A percentile compares a stretch with the other conserved stretches of the same genome.
These are phyloP conservation scores for Tolypocladium inflatum DNA, from an alignment of 2,329 filamentous ascomycete genomes.

Conservation along the genomic window DNA sequence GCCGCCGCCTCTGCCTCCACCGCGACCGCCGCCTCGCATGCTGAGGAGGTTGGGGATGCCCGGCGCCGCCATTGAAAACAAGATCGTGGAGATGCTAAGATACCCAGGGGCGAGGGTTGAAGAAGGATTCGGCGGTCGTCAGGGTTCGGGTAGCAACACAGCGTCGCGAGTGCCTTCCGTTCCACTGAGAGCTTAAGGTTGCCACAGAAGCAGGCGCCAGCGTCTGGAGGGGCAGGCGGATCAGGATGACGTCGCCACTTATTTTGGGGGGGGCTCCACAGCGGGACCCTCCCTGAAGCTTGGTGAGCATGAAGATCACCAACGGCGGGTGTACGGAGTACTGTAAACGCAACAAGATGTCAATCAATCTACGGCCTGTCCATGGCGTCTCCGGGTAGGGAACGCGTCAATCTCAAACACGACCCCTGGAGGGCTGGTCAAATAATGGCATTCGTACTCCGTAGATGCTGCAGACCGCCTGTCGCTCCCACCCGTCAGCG, in stretches of 20 bases:
- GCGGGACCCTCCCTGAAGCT: background rate
- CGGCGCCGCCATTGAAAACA: slow-evolving; percentile 51
- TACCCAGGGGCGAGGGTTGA: background rate
- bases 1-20: slow-evolving; percentile 28
- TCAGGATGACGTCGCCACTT: background rate
- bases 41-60: slow-evolving; percentile 72
- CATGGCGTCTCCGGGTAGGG: background rate
- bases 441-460: background rate
- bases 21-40: slow-evolving; percentile 29
- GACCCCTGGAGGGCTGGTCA: background rate
- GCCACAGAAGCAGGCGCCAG: background rate
- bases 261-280: background rate
- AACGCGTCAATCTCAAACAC: background rate
- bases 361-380: background rate
- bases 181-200: background rate
- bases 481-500: background rate
- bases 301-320: background rate
- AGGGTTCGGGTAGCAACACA: background rate
- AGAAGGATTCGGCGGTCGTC: background rate
- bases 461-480: background rate
- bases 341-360: background rate
- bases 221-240: background rate
- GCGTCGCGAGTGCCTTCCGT: background rate
- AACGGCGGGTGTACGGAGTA: background rate
- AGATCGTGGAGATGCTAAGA: background rate